Conservation (phyloP, 306 rosid species). For the Dryas drummondii region DNA sequence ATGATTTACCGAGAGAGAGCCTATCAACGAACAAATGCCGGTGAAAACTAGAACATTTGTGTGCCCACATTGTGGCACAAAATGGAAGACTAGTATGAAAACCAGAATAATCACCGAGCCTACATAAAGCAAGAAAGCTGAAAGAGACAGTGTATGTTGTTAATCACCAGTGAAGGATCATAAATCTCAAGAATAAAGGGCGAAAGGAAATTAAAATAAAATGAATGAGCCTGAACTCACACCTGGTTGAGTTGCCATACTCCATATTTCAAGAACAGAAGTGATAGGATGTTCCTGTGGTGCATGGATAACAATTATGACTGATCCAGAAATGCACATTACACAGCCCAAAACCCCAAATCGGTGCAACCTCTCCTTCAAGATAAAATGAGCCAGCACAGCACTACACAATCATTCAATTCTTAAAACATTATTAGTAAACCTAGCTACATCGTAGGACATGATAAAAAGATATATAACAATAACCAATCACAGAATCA, state of each 20-base stretch:
- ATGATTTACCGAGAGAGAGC: conserved; percentile 75
- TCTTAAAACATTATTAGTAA: conserved; percentile 16
- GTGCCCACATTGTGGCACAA: conserved; percentile 76
- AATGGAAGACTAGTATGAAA: conserved; percentile 71
- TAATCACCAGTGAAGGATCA: conserved; percentile 20
- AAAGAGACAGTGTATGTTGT: conserved; percentile 24
- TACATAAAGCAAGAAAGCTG: conserved; percentile 76
- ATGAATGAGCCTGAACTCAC: conserved; percentile 6
- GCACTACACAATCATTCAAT: conserved; percentile 54
- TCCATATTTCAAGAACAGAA: conserved; percentile 78
- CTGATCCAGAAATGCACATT: conserved; percentile 77
- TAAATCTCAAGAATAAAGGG: neutral
- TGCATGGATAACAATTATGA: conserved; percentile 71
- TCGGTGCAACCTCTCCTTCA: conserved; percentile 68
- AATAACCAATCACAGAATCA: conserved; percentile 10
- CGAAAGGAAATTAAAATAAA: conserved; percentile 12
- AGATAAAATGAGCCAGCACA: conserved; percentile 73
- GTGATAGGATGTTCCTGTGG: conserved; percentile 65
- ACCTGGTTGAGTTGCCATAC: conserved; percentile 90
- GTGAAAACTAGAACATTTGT: conserved; percentile 67
- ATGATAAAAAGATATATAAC: conserved; percentile 11
- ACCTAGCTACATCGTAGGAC: conserved; percentile 6
- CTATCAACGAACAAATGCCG: conserved; percentile 90
- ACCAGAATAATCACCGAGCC: conserved; percentile 66
- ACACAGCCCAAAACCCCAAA: conserved; percentile 83